Percentiles rank a stretch among this genome's conserved stretches.
These are phyloP conservation scores for Cadophora luteo-olivacea DNA, from an alignment of 2,329 filamentous ascomycete genomes.

Conservation along the genomic window DNA sequence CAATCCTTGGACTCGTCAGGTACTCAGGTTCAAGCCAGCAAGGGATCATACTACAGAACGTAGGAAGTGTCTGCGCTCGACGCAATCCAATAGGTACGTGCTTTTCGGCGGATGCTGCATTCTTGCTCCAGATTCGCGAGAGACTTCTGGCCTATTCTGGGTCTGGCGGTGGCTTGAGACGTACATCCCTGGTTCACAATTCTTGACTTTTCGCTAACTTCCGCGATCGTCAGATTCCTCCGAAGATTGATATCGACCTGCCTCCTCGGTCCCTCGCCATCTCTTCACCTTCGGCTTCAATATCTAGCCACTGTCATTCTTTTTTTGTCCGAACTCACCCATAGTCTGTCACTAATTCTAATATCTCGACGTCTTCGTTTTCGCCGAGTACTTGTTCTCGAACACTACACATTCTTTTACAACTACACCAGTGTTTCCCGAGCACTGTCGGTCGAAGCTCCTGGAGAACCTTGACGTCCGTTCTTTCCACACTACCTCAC, in stretches of 20 bases:
- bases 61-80: constrained; percentile 28
- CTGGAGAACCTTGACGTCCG: constrained; percentile 47
- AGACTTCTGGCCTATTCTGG: background rate
- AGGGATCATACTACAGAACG: constrained; percentile 32
- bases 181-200: constrained; percentile 18
- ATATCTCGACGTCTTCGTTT: constrained; percentile 33
- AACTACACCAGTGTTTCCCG: constrained; percentile 37
- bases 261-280: constrained; percentile 35
- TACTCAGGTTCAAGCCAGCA: constrained; percentile 30
- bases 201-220: constrained; percentile 26
- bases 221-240: constrained; percentile 29
- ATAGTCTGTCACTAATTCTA: constrained; percentile 45
- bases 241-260: constrained; percentile 36
- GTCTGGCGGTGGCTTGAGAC: constrained; percentile 5
- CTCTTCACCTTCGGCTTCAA: constrained; percentile 30
- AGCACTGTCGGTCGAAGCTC: constrained; percentile 46
- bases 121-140: constrained; percentile 23
- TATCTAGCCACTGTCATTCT: constrained; percentile 43
- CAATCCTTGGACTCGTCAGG: constrained; percentile 32
- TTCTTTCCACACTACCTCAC: constrained; percentile 37
- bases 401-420: constrained; percentile 42
- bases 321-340: constrained; percentile 39
- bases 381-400: constrained; percentile 36
- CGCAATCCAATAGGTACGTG: constrained; percentile 32
- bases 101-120: constrained; percentile 25